Evolutionary conservation across 495 filamentous ascomycete species (phyloP).

Genomic region (Aspergillus avenaceus): DNA sequence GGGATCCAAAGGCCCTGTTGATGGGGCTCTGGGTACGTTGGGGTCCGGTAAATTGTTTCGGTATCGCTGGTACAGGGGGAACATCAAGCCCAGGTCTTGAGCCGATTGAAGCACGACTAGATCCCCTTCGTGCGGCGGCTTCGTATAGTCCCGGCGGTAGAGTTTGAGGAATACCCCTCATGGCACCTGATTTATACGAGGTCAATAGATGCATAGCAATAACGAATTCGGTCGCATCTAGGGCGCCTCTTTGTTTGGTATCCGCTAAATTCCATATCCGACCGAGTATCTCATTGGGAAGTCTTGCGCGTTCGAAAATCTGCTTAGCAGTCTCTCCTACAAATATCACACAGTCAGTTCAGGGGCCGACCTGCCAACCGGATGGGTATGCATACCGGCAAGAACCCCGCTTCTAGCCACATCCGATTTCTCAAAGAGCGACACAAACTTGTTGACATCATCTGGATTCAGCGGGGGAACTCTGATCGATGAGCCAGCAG

Average conservation of each 20-base stretch:
- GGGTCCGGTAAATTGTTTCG: slow-evolving; percentile 67
- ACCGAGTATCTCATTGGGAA: slow-evolving; percentile 86
- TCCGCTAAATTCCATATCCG: slow-evolving; percentile 94
- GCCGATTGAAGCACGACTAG: slow-evolving; percentile 44
- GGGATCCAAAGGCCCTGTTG: slow-evolving; percentile 51
- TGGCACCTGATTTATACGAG: slow-evolving; percentile 76
- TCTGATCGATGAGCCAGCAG: slow-evolving; percentile 68
- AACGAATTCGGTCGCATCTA: slow-evolving; percentile 91
- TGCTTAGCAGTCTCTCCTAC: slow-evolving; percentile 79
- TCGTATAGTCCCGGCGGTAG: slow-evolving; percentile 88
- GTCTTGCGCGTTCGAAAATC: slow-evolving; percentile 88
- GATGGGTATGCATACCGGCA: slow-evolving; percentile 51
- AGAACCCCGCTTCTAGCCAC: slow-evolving; percentile 68
- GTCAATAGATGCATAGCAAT: slow-evolving; percentile 97
- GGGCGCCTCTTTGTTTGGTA: slow-evolving; percentile 81
- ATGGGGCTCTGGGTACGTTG: slow-evolving; percentile 70
- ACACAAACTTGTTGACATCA: slow-evolving; percentile 81
- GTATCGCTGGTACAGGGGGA: slow-evolving; percentile 55
- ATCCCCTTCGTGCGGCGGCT: slow-evolving; percentile 71
- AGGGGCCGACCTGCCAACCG: background rate
- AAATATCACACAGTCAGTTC: background rate
- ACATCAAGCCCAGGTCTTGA: slow-evolving; percentile 38
- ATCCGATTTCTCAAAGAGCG: slow-evolving; percentile 82
- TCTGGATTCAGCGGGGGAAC: slow-evolving; percentile 88
- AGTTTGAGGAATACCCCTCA: slow-evolving; percentile 74